A percentile compares a stretch with the other conserved stretches of the same genome.
These are phyloP conservation scores for Exophiala bonariae DNA, from an alignment of 2,329 filamentous ascomycete genomes.

Conservation along the genomic window DNA sequence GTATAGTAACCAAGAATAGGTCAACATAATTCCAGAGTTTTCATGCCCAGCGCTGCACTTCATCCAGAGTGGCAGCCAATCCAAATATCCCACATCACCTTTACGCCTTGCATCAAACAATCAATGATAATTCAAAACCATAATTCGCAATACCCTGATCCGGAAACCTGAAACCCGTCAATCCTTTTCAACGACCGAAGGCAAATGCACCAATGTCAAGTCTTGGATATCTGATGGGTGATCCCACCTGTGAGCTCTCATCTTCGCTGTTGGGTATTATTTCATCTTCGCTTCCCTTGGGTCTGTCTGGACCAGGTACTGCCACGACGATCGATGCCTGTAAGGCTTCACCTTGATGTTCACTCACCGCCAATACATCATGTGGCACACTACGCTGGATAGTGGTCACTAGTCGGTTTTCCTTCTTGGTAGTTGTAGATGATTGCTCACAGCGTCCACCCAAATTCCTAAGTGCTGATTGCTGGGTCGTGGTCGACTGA, in stretches of 20 bases:
- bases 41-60: neutral
- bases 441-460: neutral
- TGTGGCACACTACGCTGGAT: no score
- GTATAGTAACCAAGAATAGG: neutral
- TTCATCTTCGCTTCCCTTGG: conserved; percentile 51
- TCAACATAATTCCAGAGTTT: neutral
- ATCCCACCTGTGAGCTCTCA: conserved; percentile 23
- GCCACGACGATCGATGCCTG: no score
- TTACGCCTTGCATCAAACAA: neutral
- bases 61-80: conserved; percentile 1
- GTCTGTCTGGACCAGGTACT: no score
- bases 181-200: conserved; percentile 32
- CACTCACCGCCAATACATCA: no score
- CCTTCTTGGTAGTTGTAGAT: no score
- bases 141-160: no score
- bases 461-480: conserved; percentile 20
- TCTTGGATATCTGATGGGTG: conserved; percentile 13
- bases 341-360: no score
- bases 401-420: no score
- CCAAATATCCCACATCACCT: conserved; percentile 7
- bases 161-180: no score
- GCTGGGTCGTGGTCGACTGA: conserved; percentile 14
- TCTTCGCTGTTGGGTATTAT: conserved; percentile 54
- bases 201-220: conserved; percentile 40
- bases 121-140: no score